These are phyloP conservation scores for Pseudoneurospora amorphoporcata DNA, from an alignment of 495 filamentous ascomycete genomes.

Conservation along the genomic window DNA sequence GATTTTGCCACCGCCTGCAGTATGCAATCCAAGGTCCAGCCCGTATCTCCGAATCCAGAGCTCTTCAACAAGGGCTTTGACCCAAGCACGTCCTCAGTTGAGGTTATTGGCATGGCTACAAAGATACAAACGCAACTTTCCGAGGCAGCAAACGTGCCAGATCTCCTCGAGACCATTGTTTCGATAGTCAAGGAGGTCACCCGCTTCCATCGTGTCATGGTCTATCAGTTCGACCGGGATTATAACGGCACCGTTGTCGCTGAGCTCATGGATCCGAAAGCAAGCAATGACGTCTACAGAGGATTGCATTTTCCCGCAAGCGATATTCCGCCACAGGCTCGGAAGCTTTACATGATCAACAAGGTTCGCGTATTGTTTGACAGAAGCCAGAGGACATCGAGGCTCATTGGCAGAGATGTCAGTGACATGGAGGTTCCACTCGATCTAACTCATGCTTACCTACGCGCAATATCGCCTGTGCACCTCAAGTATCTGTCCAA, in stretches of 20 bases:
- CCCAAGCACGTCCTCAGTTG: conserved; percentile 8
- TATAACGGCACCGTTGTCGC: conserved; percentile 17
- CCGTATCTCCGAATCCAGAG: conserved; percentile 2
- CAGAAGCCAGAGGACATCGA: conserved; percentile 53
- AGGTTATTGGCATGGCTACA: conserved; percentile 12
- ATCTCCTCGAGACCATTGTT: conserved; percentile 13
- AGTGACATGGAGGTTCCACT: conserved; percentile 63
- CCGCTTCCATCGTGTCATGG: conserved; percentile 15
- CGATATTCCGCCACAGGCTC: conserved; percentile 17
- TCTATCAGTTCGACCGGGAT: conserved; percentile 16
- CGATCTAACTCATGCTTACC: conserved; percentile 66
- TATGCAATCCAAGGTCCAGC: conserved; percentile 13
- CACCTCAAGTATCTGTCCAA: conserved; percentile 70
- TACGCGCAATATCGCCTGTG: conserved; percentile 74
- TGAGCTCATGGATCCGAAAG: conserved; percentile 16
- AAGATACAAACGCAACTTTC: conserved; percentile 18
- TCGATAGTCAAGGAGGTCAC: conserved; percentile 13
- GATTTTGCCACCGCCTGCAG: conserved; percentile 16
- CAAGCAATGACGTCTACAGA: conserved; percentile 13
- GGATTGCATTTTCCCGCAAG: conserved; percentile 15
- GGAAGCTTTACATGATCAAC: conserved; percentile 57
- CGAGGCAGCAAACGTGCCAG: neutral
- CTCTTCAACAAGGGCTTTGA: neutral
- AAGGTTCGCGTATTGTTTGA: conserved; percentile 63
- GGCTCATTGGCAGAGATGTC: conserved; percentile 60